These are phyloP conservation scores for Eucalyptus curtisii DNA, from an alignment of 345 rosid genomes.

Conservation along the genomic window DNA sequence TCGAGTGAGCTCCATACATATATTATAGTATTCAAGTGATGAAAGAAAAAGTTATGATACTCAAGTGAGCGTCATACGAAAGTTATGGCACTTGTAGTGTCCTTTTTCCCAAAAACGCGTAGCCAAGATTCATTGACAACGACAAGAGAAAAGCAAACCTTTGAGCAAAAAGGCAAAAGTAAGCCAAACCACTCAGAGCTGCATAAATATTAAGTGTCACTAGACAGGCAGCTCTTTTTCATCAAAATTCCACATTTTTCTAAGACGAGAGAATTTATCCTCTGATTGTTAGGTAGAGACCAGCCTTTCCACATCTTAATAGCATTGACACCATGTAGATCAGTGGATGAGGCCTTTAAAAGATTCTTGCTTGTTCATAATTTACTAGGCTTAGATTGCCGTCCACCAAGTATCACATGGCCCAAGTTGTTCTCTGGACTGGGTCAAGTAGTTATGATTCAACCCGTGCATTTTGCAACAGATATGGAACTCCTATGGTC, in stretches of 20 bases:
- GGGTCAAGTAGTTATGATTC: not conserved
- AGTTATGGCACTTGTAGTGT: not conserved
- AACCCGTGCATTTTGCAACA: not conserved
- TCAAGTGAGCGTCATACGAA: not conserved
- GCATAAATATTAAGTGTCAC: not conserved
- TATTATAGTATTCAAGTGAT: too few species aligned
- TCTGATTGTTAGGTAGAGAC: not conserved
- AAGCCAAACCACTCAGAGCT: not conserved
- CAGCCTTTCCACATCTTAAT: not conserved
- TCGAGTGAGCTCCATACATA: too few species aligned
- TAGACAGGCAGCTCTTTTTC: not conserved
- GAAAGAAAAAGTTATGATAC: not conserved
- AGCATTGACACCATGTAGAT: not conserved
- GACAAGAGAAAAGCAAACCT: not conserved
- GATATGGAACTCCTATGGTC: not conserved
- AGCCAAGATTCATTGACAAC: not conserved
- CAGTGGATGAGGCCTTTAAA: not conserved
- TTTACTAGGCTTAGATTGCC: not conserved
- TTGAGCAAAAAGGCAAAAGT: not conserved
- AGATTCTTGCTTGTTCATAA: not conserved
- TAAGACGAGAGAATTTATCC: not conserved
- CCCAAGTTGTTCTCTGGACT: not conserved
- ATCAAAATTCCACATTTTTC: not conserved
- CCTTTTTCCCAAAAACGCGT: not conserved
- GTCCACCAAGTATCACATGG: not conserved